A percentile compares a stretch with the other conserved stretches of the same genome.
phyloP scores from a whole-genome alignment of 176 grass and related monocot species.

The Ampelocalamus luodianensis region DNA sequence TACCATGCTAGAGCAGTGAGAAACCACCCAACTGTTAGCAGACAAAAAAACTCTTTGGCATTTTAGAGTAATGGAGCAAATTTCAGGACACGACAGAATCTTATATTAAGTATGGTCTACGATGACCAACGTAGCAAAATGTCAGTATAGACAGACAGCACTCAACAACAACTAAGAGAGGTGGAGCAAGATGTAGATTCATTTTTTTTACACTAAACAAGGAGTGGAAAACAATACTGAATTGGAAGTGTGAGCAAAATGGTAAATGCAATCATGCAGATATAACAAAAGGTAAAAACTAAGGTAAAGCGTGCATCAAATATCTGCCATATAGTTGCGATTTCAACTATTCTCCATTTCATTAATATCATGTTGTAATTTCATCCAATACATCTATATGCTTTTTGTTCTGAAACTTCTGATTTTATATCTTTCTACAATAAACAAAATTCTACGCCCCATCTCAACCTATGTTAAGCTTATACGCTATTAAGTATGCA shows the following conservation, averaged over 20 bases:
- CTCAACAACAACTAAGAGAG: background rate
- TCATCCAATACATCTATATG: conserved; percentile 12
- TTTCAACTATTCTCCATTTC: too few relatives aligned
- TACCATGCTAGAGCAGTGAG: background rate
- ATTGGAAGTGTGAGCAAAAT: too few relatives aligned
- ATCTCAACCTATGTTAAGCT: conserved; percentile 18
- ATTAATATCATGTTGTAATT: conserved; percentile 12
- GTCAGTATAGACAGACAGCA: background rate
- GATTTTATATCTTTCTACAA: conserved; percentile 20
- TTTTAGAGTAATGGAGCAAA: background rate
- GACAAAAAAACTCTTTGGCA: background rate
- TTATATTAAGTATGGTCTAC: background rate
- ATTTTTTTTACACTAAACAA: background rate
- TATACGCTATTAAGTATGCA: conserved; percentile 24
- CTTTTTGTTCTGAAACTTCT: conserved; percentile 10
- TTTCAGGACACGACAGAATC: background rate
- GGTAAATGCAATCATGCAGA: too few relatives aligned
- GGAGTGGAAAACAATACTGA: background rate
- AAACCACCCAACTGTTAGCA: background rate
- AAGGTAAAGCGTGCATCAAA: too few relatives aligned
- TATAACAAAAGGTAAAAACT: too few relatives aligned
- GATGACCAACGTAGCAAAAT: conserved; percentile 11
- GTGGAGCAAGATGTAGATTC: background rate
- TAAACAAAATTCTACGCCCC: background rate
- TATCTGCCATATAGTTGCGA: too few relatives aligned